Percentiles rank a stretch among this genome's conserved stretches.
Evolutionary conservation across 371 early-diverging fungal genomes (phyloP).

Genomic region (Coelomomyces lativittatus): DNA sequence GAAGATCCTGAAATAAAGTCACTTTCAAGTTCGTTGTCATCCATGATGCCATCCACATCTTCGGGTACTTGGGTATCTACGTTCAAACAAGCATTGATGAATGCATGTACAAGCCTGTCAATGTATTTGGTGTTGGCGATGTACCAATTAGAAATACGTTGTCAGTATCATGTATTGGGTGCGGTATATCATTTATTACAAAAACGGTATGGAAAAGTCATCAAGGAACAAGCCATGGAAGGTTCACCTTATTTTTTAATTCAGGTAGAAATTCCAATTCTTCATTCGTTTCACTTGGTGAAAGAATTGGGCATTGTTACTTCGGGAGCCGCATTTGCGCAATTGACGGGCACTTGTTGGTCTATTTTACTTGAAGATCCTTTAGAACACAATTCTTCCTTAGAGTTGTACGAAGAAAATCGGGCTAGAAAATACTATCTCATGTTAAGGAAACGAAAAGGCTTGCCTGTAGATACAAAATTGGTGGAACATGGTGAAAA

Average conservation of each 20-base stretch:
- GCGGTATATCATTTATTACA: conserved; percentile 84
- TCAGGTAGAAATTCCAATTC: conserved; percentile 76
- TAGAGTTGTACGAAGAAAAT: conserved; percentile 87
- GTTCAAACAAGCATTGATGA: too few relatives aligned
- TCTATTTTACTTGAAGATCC: conserved; percentile 83
- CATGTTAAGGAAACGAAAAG: conserved; percentile 80
- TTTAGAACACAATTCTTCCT: conserved; percentile 95
- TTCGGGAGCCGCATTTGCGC: conserved; percentile 83
- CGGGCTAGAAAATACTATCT: conserved; percentile 89
- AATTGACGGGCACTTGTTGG: conserved; percentile 77
- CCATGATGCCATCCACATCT: too few relatives aligned
- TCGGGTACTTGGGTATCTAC: too few relatives aligned
- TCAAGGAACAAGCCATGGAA: conserved; percentile 83
- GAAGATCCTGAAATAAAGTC: too few relatives aligned
- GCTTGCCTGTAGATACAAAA: conserved; percentile 73
- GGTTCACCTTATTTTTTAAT: conserved; percentile 89
- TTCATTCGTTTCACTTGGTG: conserved; percentile 96
- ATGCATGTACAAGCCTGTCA: too few relatives aligned
- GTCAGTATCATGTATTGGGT: conserved; percentile 75
- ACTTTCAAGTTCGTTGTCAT: too few relatives aligned
- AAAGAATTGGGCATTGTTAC: conserved; percentile 89
- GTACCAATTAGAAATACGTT: conserved; percentile 88
- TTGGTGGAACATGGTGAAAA: conserved; percentile 82
- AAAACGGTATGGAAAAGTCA: conserved; percentile 63
- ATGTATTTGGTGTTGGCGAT: conserved; percentile 35